These are phyloP conservation scores for Tuber calosporum DNA, from an alignment of 495 filamentous ascomycete species.

Conservation along the genomic window DNA sequence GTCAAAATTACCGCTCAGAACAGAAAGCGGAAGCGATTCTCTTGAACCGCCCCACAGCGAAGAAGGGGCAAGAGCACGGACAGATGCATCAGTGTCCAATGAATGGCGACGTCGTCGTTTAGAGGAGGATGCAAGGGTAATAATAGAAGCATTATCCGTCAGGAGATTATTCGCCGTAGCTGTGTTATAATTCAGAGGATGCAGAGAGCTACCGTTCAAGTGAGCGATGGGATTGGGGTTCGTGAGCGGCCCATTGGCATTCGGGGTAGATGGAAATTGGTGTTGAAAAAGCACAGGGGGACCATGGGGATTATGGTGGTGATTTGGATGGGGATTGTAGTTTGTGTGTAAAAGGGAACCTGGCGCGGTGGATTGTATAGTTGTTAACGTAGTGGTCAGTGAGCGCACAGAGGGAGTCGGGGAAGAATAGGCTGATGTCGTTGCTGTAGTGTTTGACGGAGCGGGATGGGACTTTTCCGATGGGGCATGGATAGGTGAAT, in stretches of 20 bases:
- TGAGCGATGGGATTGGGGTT: slow-evolving; percentile 46
- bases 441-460: slow-evolving; percentile 48
- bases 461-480: slow-evolving; percentile 42
- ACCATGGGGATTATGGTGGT: slow-evolving; percentile 48
- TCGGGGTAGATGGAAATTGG: slow-evolving; percentile 90
- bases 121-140: slow-evolving; percentile 92
- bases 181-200: slow-evolving; percentile 75
- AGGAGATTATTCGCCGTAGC: slow-evolving; percentile 88
- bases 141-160: slow-evolving; percentile 89
- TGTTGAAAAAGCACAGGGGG: slow-evolving; percentile 72
- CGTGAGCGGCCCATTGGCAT: slow-evolving; percentile 63
- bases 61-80: slow-evolving; percentile 84
- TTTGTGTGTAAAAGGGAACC: slow-evolving; percentile 47
- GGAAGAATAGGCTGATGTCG: slow-evolving; percentile 68
- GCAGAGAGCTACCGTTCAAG: slow-evolving; percentile 41
- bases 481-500: slow-evolving; percentile 44
- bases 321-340: slow-evolving; percentile 47
- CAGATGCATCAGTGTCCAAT: slow-evolving; percentile 90
- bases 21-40: slow-evolving; percentile 80
- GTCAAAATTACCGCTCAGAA: slow-evolving; percentile 71
- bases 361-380: slow-evolving; percentile 78
- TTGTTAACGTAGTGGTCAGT: slow-evolving; percentile 89
- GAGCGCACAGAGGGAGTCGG: slow-evolving; percentile 86
- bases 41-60: slow-evolving; percentile 75
- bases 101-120: slow-evolving; percentile 82